These are phyloP conservation scores for Boletus fagicola DNA, from an alignment of 768 basidiomycete genomes.

Conservation along the genomic window DNA sequence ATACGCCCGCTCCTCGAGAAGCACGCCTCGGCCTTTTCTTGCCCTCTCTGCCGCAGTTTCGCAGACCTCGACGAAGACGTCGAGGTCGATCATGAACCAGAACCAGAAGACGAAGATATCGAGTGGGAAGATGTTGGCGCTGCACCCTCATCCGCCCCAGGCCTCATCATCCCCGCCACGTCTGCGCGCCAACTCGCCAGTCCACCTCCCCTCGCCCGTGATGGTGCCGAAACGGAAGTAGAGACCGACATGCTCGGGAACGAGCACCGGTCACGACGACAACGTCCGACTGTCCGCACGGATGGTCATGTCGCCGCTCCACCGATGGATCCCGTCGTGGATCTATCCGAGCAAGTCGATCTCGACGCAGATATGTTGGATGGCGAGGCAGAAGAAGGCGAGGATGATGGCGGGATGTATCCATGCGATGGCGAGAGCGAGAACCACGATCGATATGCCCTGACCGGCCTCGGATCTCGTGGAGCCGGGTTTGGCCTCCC, in stretches of 20 bases:
- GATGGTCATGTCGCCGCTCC: conserved; percentile 21
- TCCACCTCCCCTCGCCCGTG: conserved; percentile 24
- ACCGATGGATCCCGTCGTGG: conserved; percentile 6
- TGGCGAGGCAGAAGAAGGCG: conserved; percentile 10
- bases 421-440: conserved; percentile 10
- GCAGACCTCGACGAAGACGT: conserved; percentile 96
- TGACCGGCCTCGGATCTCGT: conserved; percentile 5
- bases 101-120: conserved; percentile 29
- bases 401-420: background rate
- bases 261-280: conserved; percentile 15
- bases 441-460: conserved; percentile 3
- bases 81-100: conserved; percentile 55
- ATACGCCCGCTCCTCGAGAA: conserved; percentile 84
- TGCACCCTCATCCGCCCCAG: background rate
- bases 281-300: conserved; percentile 28
- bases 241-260: conserved; percentile 25
- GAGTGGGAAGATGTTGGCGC: conserved; percentile 22
- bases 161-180: background rate
- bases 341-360: conserved; percentile 13
- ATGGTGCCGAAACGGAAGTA: conserved; percentile 36
- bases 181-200: conserved; percentile 20
- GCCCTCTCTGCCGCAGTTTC: conserved; percentile 92
- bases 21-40: conserved; percentile 93
- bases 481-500: conserved; percentile 23
- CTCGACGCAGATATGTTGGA: conserved; percentile 32